Conservation (phyloP, 768 basidiomycete genomes). For the Auriculariales sp. region DNA sequence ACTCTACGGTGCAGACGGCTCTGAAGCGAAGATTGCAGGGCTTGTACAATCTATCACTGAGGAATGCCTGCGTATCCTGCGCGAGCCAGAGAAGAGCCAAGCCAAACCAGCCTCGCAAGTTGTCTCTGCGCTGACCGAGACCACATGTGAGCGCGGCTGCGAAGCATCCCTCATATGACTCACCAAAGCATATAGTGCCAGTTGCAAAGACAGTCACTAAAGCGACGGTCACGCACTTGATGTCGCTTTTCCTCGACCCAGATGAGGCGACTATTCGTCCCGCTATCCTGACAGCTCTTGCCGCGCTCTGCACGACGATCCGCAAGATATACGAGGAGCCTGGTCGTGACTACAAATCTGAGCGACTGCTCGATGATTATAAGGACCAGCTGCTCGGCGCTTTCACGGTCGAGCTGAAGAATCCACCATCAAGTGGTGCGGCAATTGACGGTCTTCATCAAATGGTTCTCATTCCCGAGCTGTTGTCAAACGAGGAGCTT, state of each 20-base stretch:
- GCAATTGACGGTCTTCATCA: conserved; percentile 54
- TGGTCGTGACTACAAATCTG: conserved; percentile 20
- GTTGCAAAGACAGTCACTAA: conserved; percentile 1
- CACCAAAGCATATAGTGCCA: not conserved
- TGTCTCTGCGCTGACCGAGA: conserved; percentile 60
- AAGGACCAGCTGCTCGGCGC: conserved; percentile 68
- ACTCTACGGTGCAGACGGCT: conserved; percentile 36
- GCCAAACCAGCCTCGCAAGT: conserved; percentile 80
- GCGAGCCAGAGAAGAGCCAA: conserved; percentile 88
- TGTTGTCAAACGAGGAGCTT: conserved; percentile 60
- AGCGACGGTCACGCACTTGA: conserved; percentile 70
- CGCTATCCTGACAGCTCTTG: conserved; percentile 48
- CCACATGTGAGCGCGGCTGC: conserved; percentile 44
- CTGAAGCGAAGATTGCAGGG: conserved; percentile 27
- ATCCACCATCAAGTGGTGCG: conserved; percentile 32
- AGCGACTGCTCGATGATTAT: conserved; percentile 35
- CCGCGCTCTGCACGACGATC: conserved; percentile 17
- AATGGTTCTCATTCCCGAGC: conserved; percentile 44
- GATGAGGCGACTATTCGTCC: conserved; percentile 53
- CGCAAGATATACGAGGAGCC: conserved; percentile 47
- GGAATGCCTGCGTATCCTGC: conserved; percentile 66
- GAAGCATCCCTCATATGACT: not conserved
- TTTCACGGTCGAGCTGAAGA: conserved; percentile 42
- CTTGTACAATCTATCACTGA: conserved; percentile 62
- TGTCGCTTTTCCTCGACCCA: conserved; percentile 57